Conservation (phyloP, 177 flowering plant genomes). For the Vitis hybrid region DNA sequence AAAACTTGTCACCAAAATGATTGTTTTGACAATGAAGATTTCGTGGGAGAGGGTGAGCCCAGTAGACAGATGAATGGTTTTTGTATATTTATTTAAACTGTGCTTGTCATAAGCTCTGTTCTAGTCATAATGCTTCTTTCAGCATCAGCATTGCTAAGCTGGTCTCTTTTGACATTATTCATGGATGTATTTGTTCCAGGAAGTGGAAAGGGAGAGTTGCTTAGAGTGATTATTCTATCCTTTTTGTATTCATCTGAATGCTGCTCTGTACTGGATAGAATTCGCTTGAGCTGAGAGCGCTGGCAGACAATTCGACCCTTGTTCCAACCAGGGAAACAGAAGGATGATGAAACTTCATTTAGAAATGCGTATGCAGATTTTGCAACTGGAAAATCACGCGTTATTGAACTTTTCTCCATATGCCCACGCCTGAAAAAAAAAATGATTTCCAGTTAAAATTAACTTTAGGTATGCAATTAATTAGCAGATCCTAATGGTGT, state of each 20-base stretch:
- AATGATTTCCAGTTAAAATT: background rate
- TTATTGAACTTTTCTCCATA: conserved; percentile 62
- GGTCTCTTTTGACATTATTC: conserved; percentile 21
- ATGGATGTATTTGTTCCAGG: conserved; percentile 30
- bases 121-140: conserved; percentile 24
- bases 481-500: too few species aligned
- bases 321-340: conserved; percentile 84
- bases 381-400: conserved; percentile 64
- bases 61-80: background rate
- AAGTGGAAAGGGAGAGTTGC: conserved; percentile 45
- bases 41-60: background rate
- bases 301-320: conserved; percentile 84
- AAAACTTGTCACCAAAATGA: background rate
- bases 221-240: conserved; percentile 39
- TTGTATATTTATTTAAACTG: conserved; percentile 29
- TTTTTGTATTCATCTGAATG: conserved; percentile 37
- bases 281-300: conserved; percentile 62
- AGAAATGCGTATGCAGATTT: conserved; percentile 69
- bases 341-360: conserved; percentile 56
- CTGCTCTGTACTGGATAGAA: conserved; percentile 41
- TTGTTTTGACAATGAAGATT: background rate
- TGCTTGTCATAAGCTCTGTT: conserved; percentile 54
- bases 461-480: too few species aligned
- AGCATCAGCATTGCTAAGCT: conserved; percentile 18
- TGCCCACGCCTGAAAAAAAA: conserved; percentile 61